Evolutionary conservation across 192 early-diverging fungal species (phyloP), one percentile per base, ranked within the genome.

Genomic region (Coemansia sp.): DNA sequence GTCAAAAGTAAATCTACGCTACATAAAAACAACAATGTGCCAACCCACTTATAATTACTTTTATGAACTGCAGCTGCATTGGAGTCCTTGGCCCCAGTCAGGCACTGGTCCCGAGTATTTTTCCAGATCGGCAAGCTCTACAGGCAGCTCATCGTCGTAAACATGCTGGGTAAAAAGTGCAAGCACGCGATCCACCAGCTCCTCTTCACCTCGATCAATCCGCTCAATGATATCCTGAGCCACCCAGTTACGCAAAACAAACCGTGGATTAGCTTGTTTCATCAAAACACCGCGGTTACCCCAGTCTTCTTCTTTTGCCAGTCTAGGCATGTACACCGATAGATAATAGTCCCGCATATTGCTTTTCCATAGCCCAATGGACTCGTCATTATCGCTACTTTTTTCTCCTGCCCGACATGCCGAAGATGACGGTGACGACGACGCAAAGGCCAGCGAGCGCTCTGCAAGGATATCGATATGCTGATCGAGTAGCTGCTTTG

Each of bases 191-290:
- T 67, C 53, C 14, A 78, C 50, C 51, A 70, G 77, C 17, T 49
- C 30, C 10, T 75, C 41, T 18, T 68, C 43, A 47, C 77, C 64
- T 23, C 64, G 52, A 14, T 83, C 77, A 25, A 68, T 59, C 23
- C 67, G 70, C 22, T 73, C 60, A 36, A 85, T 83, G 2, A 86
- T 76, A 28, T 80, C 80, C 46, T 89, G 79, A 3, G 88, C 82
- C 25, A 90, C 81, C 82, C 86, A 89, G 53, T 91, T 90, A 15
- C 90, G 82, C 36, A 90, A 69, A 7, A 87, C 79, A 69, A 85
- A 91, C 32, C 72, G 72, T 6, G 91, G 93, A 53, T 95, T 95
- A 37, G 67, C 58, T 9, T 43, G 34, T 32, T 81, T 64, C 91
- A 95, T 93, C 15, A 60, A 39, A n/a, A 27, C 39, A 15, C 28